Percentiles rank a stretch among this genome's conserved stretches.
These are phyloP conservation scores for Fallopia convolvulus DNA, from an alignment of 148 eudicot genomes.

Conservation along the genomic window DNA sequence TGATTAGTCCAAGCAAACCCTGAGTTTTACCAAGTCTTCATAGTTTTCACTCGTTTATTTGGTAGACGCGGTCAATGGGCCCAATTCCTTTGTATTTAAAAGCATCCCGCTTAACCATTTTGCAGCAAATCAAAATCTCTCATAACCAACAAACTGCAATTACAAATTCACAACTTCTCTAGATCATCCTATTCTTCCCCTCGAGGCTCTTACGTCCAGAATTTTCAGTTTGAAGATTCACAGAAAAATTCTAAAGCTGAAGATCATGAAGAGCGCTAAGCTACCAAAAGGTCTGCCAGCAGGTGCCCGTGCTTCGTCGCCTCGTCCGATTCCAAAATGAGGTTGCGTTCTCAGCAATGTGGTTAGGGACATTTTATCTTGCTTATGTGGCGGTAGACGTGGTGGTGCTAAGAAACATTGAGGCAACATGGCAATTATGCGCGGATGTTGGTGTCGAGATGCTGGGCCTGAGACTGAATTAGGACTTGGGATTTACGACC, in stretches of 20 bases:
- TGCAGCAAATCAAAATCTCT: no score
- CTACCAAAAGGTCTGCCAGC: background rate
- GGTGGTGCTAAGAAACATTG: no score
- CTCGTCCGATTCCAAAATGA: conserved; percentile 6
- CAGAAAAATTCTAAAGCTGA: background rate
- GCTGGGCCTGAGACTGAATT: no score
- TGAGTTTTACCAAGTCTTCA: background rate
- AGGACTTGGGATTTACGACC: no score
- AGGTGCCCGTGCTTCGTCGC: background rate
- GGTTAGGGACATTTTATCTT: conserved; percentile 1
- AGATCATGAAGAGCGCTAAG: background rate
- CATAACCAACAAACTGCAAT: background rate
- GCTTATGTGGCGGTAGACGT: background rate
- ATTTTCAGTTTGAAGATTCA: background rate
- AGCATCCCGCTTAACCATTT: background rate
- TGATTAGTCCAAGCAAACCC: no score
- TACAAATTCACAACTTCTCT: background rate
- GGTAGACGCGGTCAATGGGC: background rate
- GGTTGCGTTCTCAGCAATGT: background rate
- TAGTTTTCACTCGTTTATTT: background rate
- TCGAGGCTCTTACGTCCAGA: no score
- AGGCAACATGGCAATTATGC: no score
- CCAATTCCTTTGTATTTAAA: background rate
- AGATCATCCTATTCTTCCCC: background rate
- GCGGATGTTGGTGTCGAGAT: no score